Evolutionary conservation across 345 rosid species (phyloP).

Genomic region (Brassica napus): DNA sequence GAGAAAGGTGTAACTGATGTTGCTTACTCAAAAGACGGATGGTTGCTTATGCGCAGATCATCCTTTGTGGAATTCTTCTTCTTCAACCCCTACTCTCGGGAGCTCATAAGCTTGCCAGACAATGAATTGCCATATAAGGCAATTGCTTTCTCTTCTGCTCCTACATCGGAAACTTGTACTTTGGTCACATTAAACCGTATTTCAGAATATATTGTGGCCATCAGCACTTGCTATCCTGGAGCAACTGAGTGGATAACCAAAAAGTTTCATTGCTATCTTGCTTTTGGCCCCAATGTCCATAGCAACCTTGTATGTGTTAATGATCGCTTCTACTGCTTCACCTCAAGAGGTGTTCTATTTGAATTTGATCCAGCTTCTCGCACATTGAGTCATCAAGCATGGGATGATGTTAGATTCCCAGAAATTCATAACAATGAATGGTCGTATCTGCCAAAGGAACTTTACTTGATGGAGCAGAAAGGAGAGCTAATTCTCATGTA

Average conservation of each 20-base stretch:
- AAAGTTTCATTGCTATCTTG: background rate
- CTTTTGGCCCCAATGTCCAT: background rate
- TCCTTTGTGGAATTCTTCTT: background rate
- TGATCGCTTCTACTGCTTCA: background rate
- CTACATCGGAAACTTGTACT: background rate
- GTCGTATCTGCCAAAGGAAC: background rate
- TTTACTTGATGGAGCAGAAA: background rate
- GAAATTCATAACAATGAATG: background rate
- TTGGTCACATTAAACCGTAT: background rate
- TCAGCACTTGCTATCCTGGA: background rate
- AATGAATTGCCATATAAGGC: background rate
- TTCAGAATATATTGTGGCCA: background rate
- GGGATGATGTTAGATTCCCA: background rate
- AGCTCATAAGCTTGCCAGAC: background rate
- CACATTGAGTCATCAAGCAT: background rate
- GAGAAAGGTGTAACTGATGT: background rate
- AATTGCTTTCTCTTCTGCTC: background rate
- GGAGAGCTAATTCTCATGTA: background rate
- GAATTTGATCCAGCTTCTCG: background rate
- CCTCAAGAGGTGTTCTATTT: background rate
- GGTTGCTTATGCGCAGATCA: background rate
- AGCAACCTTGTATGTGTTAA: background rate
- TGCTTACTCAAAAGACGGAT: background rate
- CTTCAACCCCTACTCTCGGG: background rate
- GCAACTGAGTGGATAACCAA: background rate